phyloP scores from a whole-genome alignment of 768 basidiomycete genomes.

The Brasilioporus rufonigricans region DNA sequence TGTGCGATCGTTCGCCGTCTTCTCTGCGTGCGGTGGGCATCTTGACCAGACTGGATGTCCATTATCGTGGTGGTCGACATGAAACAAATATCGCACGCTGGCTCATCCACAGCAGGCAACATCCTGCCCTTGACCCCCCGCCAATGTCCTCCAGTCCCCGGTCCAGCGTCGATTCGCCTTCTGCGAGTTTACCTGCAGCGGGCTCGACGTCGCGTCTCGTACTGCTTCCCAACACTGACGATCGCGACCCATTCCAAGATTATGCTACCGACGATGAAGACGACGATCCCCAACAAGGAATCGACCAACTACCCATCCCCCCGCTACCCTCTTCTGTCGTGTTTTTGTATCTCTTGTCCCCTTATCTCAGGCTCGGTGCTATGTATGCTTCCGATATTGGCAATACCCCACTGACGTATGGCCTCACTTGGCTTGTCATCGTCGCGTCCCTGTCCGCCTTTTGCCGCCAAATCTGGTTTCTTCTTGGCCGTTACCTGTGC shows the following conservation, averaged over 20 bases:
- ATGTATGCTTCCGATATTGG: conserved; percentile 51
- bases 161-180: conserved; percentile 8
- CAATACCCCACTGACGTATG: conserved; percentile 45
- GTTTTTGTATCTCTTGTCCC: conserved; percentile 67
- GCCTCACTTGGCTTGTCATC: conserved; percentile 47
- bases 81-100: conserved; percentile 20
- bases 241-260: conserved; percentile 30
- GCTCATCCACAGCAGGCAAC: background rate
- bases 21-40: background rate
- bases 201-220: conserved; percentile 55
- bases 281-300: conserved; percentile 6
- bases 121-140: conserved; percentile 7
- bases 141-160: conserved; percentile 5
- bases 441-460: conserved; percentile 61
- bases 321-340: conserved; percentile 56
- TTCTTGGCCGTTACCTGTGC: conserved; percentile 70
- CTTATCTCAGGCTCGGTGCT: conserved; percentile 70
- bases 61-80: conserved; percentile 3
- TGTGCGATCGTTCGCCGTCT: conserved; percentile 19
- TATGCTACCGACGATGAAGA: conserved; percentile 44
- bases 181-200: background rate
- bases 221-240: conserved; percentile 57
- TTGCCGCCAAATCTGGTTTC: conserved; percentile 70
- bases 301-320: conserved; percentile 28
- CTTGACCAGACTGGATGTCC: background rate